Evolutionary conservation across 257 asterid genomes (phyloP), one percentile per base, ranked within the genome.

Genomic region (Eustoma russellianum): DNA sequence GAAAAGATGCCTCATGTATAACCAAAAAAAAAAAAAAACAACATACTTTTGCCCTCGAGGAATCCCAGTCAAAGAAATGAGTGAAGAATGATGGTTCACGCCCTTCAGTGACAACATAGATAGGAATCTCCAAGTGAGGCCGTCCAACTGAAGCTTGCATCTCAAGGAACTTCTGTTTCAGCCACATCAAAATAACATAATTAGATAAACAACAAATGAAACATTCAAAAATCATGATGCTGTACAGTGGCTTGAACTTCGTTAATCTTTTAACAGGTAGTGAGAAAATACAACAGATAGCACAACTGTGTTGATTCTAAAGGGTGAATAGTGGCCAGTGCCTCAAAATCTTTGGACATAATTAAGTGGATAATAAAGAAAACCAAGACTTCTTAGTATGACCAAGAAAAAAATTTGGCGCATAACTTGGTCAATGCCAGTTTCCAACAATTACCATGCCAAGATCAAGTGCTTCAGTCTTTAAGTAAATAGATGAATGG

Each of bases 41-140:
- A 59, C 84, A 51, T 76, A 88, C 97, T 56, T 73, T 66, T 33
- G 82, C 77, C 68, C 84, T 88, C 38, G 65, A 63, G 57, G 86
- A 64, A 69, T 88, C 86, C 97, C 97, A 14, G 56, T 86, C 55
- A 74, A 88, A 88, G 70, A 82, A 82, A 38, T 76, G 78, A 50
- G 95, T 88, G 46, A 88, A 88, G 61, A 80, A 80, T 33, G 86
- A 74, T 3, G 97, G 97, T 60, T 88, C 97, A 48, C 72, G 70
- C 48, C 91, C 94, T 75, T 85, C 97, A 8, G 67, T 78, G 14
- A 85, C 70, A 41, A 80, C 67, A 69, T 76, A 85, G 48, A 80
- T 64, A n/a, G 97, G 93, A 71, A 83, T 69, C 56, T 79, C 81
- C 24, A 33, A 53, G 6, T 82, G 69, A 68, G 72, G 47, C 50